Percentiles rank a stretch among this genome's conserved stretches.
Conservation (phyloP, 2,329 filamentous ascomycete species). For the Cyphellophora attinorum region DNA sequence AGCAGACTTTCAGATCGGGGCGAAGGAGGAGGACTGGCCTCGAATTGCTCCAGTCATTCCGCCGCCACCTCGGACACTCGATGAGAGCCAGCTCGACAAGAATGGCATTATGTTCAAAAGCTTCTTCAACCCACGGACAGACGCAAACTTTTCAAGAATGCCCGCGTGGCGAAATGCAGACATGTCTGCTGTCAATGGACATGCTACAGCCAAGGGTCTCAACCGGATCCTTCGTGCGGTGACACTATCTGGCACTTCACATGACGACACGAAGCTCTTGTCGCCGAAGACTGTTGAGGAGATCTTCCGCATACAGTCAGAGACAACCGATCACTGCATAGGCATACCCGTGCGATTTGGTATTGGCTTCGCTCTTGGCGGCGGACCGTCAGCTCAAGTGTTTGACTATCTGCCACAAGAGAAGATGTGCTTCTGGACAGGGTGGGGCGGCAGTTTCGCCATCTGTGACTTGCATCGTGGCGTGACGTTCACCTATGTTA, state of each 20-base stretch:
- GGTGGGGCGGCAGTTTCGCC: conserved; percentile 33
- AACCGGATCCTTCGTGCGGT: conserved; percentile 33
- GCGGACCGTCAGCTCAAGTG: conserved; percentile 16
- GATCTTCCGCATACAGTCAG: conserved; percentile 36
- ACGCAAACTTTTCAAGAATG: conserved; percentile 16
- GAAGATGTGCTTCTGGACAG: conserved; percentile 29
- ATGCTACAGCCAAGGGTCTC: conserved; percentile 35
- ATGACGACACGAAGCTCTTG: conserved; percentile 27
- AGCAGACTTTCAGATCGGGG: conserved; percentile 40
- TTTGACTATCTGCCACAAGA: conserved; percentile 24
- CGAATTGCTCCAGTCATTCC: conserved; percentile 30
- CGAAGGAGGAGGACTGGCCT: conserved; percentile 30
- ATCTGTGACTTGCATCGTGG: conserved; percentile 34
- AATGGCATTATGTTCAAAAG: conserved; percentile 23
- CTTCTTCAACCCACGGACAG: conserved; percentile 19
- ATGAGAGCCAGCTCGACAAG: conserved; percentile 14
- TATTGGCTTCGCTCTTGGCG: conserved; percentile 31
- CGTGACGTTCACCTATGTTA: conserved; percentile 35
- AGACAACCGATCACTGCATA: conserved; percentile 32
- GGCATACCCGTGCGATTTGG: conserved; percentile 29
- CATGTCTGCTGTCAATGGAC: conserved; percentile 35
- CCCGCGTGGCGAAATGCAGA: conserved; percentile 30
- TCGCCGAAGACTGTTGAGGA: conserved; percentile 32
- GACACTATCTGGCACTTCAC: conserved; percentile 24
- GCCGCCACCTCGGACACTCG: conserved; percentile 6